phyloP scores from a whole-genome alignment of 2,329 filamentous ascomycete species.

The Lizonia empirigonia region DNA sequence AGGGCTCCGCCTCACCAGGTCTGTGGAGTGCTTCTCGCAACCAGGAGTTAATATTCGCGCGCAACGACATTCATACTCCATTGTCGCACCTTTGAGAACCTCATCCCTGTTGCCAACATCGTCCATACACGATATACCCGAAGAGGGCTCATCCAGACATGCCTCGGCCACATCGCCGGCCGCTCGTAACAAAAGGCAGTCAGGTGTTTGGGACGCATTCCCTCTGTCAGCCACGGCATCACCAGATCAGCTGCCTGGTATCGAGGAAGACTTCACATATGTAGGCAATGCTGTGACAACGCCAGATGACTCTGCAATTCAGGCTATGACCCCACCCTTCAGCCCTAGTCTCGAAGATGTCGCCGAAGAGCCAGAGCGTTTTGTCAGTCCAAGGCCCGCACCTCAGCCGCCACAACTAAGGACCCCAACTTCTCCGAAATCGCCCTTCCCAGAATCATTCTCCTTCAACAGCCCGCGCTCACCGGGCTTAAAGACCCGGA shows the following conservation, averaged over 20 bases:
- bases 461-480: slow-evolving; percentile 36
- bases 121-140: slow-evolving; percentile 27
- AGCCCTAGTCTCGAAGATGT: slow-evolving; percentile 47
- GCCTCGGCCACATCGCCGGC: not conserved
- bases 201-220: slow-evolving; percentile 43
- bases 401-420: slow-evolving; percentile 35
- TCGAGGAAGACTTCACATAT: slow-evolving; percentile 38
- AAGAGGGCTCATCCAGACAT: slow-evolving; percentile 17
- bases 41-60: slow-evolving; percentile 53
- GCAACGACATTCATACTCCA: slow-evolving; percentile 47
- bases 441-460: slow-evolving; percentile 37
- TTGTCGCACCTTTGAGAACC: slow-evolving; percentile 48
- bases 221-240: slow-evolving; percentile 25
- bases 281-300: slow-evolving; percentile 52
- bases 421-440: slow-evolving; percentile 33
- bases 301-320: slow-evolving; percentile 49
- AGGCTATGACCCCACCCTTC: slow-evolving; percentile 49
- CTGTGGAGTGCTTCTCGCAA: slow-evolving; percentile 62
- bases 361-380: slow-evolving; percentile 45
- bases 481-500: slow-evolving; percentile 22
- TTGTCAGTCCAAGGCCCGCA: slow-evolving; percentile 42
- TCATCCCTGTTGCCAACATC: slow-evolving; percentile 42
- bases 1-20: slow-evolving; percentile 39
- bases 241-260: slow-evolving; percentile 29
- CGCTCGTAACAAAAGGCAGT: slow-evolving; percentile 36